Evolutionary conservation across 768 basidiomycete species (phyloP).

Genomic region (Fibroporia radiculosa): DNA sequence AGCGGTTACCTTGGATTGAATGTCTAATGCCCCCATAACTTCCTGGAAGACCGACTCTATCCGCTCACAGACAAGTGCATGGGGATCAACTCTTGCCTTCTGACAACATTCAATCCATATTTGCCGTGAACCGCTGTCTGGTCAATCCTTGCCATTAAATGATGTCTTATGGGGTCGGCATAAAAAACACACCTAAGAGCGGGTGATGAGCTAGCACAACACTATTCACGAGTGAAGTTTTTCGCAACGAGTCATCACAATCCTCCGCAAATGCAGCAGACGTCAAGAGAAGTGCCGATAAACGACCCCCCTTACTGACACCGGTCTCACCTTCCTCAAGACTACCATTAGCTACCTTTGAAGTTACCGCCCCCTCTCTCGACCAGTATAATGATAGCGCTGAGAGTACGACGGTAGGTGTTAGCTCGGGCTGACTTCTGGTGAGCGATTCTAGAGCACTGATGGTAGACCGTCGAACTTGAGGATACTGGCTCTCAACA

Average conservation of each 20-base stretch:
- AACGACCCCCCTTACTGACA: conserved; percentile 43
- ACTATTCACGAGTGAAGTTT: conserved; percentile 42
- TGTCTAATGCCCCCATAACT: conserved; percentile 39
- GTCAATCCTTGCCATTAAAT: not conserved
- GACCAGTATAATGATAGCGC: conserved; percentile 42
- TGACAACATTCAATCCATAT: conserved; percentile 81
- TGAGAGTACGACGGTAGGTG: conserved; percentile 50
- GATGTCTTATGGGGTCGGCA: not conserved
- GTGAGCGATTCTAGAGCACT: conserved; percentile 33
- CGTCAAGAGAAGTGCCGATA: conserved; percentile 47
- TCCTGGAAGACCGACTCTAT: conserved; percentile 41
- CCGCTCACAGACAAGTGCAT: conserved; percentile 43
- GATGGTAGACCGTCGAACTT: conserved; percentile 43
- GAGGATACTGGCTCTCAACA: conserved; percentile 46
- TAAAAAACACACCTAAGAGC: conserved; percentile 41
- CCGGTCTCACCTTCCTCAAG: conserved; percentile 33
- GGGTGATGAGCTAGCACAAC: conserved; percentile 73
- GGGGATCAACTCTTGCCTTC: conserved; percentile 59
- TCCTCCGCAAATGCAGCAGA: conserved; percentile 40
- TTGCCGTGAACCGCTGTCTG: conserved; percentile 45
- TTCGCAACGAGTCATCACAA: conserved; percentile 31
- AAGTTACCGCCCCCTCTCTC: conserved; percentile 26
- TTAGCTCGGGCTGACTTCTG: conserved; percentile 35
- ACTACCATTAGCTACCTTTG: conserved; percentile 16
- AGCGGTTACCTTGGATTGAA: conserved; percentile 38